Evolutionary conservation across 75 land plant genomes (phyloP).

Genomic region (Isoetes taiwanensis): DNA sequence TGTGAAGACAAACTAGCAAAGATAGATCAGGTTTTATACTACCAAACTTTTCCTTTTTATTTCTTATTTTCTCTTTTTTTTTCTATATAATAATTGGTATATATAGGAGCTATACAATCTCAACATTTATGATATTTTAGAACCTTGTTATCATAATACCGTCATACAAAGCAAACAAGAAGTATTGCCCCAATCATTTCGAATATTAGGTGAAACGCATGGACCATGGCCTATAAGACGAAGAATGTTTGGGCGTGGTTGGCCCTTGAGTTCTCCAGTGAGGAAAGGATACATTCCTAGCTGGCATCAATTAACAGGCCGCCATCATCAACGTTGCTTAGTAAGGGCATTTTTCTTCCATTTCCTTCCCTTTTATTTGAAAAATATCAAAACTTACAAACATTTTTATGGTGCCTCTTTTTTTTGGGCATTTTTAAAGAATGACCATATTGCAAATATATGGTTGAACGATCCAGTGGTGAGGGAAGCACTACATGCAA

Average conservation of each 20-base stretch:
- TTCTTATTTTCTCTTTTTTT: not conserved
- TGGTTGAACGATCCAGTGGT: constrained; percentile 70
- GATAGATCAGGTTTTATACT: no score
- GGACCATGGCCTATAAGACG: constrained; percentile 46
- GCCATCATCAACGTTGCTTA: constrained; percentile 46
- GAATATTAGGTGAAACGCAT: constrained; percentile 50
- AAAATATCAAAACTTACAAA: not conserved
- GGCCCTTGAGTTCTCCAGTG: constrained; percentile 55
- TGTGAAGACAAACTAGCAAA: no score
- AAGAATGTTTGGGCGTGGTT: constrained; percentile 81
- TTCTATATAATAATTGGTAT: not conserved
- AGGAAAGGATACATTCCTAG: constrained; percentile 49
- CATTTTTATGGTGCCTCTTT: no score
- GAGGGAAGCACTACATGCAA: constrained; percentile 72
- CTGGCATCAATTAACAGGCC: constrained; percentile 50
- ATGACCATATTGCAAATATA: constrained; percentile 48
- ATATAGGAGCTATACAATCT: no score
- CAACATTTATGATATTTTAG: constrained; percentile 71
- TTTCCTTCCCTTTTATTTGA: not conserved
- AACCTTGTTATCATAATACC: constrained; percentile 64
- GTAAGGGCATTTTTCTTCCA: constrained; percentile 29
- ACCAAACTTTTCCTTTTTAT: not conserved
- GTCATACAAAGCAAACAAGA: constrained; percentile 1
- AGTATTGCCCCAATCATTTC: constrained; percentile 51
- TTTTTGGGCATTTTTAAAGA: constrained; percentile 26